phyloP scores from a whole-genome alignment of 805 yeast genomes.

The Metschnikowia peoriensis region DNA sequence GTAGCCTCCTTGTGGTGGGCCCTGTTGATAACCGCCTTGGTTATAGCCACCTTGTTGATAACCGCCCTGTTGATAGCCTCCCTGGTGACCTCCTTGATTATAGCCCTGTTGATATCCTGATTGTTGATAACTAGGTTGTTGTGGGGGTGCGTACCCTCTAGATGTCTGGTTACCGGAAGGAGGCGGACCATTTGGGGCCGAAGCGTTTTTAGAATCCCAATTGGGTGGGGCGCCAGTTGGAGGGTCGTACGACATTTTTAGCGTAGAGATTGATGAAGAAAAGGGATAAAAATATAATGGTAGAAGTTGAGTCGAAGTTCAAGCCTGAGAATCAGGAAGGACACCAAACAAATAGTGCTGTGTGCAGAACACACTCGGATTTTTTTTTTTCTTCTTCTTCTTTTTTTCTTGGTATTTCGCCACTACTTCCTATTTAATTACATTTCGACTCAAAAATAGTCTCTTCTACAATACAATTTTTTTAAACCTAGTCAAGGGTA shows the following conservation, averaged over 20 bases:
- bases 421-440: not conserved
- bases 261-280: not conserved
- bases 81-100: slow-evolving; percentile 12
- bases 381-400: no score
- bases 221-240: slow-evolving; percentile 31
- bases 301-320: not conserved
- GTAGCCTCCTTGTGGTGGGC: slow-evolving; percentile 30
- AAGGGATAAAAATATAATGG: no score
- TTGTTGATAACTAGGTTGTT: slow-evolving; percentile 16
- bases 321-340: not conserved
- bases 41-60: slow-evolving; percentile 13
- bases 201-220: slow-evolving; percentile 21
- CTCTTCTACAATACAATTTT: not conserved
- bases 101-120: slow-evolving; percentile 14
- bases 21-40: slow-evolving; percentile 21
- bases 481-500: no score
- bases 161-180: slow-evolving; percentile 17
- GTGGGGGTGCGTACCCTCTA: slow-evolving; percentile 23
- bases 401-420: slow-evolving; percentile 9
- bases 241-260: slow-evolving; percentile 21
- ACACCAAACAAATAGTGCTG: not conserved
- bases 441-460: not conserved
- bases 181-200: slow-evolving; percentile 15
- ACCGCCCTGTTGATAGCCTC: slow-evolving; percentile 4
- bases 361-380: not conserved